A percentile compares a stretch with the other conserved stretches of the same genome.
Conservation (phyloP, 108 stramenopile genomes). For the Nannochloropsis gaditana region DNA sequence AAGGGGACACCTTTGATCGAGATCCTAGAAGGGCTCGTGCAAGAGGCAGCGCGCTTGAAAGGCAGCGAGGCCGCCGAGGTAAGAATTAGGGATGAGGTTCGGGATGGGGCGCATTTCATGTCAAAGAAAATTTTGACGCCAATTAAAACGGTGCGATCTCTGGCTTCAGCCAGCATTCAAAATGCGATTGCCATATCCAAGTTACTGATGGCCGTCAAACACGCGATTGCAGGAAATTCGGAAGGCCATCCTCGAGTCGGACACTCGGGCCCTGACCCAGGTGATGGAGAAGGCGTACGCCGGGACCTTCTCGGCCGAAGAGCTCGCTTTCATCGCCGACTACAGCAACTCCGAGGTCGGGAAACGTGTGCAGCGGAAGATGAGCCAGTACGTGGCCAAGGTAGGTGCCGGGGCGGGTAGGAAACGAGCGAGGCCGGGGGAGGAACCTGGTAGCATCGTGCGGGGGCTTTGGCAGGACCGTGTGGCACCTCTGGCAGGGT, state of each 20-base stretch:
- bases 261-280: background rate
- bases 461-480: no score
- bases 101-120: no score
- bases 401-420: background rate
- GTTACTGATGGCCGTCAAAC: background rate
- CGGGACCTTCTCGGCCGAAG: constrained; percentile 9
- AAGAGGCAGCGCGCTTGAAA: constrained; percentile 3
- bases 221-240: background rate
- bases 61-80: background rate
- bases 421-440: background rate
- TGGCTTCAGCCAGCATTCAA: no score
- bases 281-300: background rate
- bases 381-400: constrained; percentile 3
- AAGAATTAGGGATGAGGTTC: background rate
- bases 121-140: no score
- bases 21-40: background rate
- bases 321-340: constrained; percentile 1
- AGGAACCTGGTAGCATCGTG: background rate
- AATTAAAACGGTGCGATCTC: no score
- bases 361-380: constrained; percentile 15
- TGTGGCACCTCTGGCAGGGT: background rate
- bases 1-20: background rate
- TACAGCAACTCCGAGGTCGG: constrained; percentile 15
- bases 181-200: no score
- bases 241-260: background rate